Evolutionary conservation across 176 grass and related monocot species (phyloP).

Genomic region (Eleusine coracana): DNA sequence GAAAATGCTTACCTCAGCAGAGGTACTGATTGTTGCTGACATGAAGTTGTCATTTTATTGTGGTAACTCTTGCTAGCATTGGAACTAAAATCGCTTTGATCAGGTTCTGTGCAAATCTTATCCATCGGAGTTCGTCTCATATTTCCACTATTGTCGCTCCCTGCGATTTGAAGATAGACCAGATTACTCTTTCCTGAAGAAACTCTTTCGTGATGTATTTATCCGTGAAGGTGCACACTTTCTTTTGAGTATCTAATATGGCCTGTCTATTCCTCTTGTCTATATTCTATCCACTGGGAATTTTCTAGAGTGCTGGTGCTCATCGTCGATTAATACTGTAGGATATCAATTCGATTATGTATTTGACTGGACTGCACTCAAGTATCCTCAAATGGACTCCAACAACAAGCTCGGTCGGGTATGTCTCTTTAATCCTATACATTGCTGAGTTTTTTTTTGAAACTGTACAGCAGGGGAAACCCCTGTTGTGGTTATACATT

Average conservation of each 20-base stretch:
- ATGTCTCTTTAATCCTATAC: conserved; percentile 27
- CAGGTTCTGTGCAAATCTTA: conserved; percentile 92
- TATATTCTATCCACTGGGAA: background rate
- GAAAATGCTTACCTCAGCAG: conserved; percentile 93
- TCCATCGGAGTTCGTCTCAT: conserved; percentile 82
- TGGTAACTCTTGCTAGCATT: conserved; percentile 15
- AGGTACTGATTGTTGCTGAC: conserved; percentile 59
- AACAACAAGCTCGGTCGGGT: conserved; percentile 64
- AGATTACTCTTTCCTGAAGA: conserved; percentile 91
- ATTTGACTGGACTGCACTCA: conserved; percentile 88
- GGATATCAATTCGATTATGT: conserved; percentile 95
- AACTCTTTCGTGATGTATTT: conserved; percentile 86
- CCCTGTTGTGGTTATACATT: too few species aligned
- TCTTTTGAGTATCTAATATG: conserved; percentile 6
- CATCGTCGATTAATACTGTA: conserved; percentile 39
- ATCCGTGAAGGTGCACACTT: conserved; percentile 71
- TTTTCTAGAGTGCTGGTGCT: background rate
- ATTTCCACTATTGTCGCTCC: conserved; percentile 90
- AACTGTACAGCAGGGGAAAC: too few species aligned
- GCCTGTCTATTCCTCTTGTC: background rate
- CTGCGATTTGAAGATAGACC: conserved; percentile 88
- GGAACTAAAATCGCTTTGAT: conserved; percentile 42
- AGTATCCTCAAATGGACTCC: conserved; percentile 67
- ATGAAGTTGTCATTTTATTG: conserved; percentile 19
- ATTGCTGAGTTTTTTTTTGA: background rate